A percentile compares a stretch with the other conserved stretches of the same genome.
Evolutionary conservation across 805 yeast genomes (phyloP).

Genomic region (Ogataea dorogensis): DNA sequence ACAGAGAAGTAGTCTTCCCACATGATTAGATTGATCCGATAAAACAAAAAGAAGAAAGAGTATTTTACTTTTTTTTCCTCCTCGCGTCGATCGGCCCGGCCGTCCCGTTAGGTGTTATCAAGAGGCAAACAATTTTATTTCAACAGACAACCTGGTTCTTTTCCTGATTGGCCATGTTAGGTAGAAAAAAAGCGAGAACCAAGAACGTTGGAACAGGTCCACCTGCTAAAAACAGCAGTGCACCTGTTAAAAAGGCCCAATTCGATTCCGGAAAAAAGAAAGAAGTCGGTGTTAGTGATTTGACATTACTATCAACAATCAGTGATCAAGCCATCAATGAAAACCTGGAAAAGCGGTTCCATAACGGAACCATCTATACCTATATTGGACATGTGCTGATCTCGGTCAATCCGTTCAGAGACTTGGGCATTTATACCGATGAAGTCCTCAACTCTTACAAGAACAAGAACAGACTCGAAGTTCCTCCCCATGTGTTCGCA

Average conservation of each 20-base stretch:
- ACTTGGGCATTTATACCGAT: slow-evolving; percentile 90
- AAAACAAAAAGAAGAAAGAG: slow-evolving; percentile 2
- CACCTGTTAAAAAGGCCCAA: slow-evolving; percentile 77
- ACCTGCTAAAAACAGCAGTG: slow-evolving; percentile 53
- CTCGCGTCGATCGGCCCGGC: slow-evolving; percentile 12
- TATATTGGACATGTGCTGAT: slow-evolving; percentile 93
- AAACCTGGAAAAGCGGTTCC: slow-evolving; percentile 83
- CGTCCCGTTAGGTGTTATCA: slow-evolving; percentile 10
- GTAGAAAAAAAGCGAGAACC: slow-evolving; percentile 70
- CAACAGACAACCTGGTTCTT: slow-evolving; percentile 4
- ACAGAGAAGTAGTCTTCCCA: slow-evolving; percentile 60
- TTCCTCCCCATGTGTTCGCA: slow-evolving; percentile 97
- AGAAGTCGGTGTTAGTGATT: slow-evolving; percentile 97
- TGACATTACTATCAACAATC: slow-evolving; percentile 83
- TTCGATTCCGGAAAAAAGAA: slow-evolving; percentile 85
- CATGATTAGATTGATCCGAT: slow-evolving; percentile 16
- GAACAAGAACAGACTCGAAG: slow-evolving; percentile 93
- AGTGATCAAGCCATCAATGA: slow-evolving; percentile 92
- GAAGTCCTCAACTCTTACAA: slow-evolving; percentile 71
- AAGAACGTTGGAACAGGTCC: slow-evolving; percentile 44
- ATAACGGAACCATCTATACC: slow-evolving; percentile 87
- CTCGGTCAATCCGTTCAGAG: slow-evolving; percentile 95
- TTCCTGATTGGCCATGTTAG: slow-evolving; percentile 15
- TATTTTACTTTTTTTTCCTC: slow-evolving; percentile 1
- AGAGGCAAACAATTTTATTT: slow-evolving; percentile 10